These are phyloP conservation scores for Colletotrichum sp. DNA, from an alignment of 2,329 filamentous ascomycete genomes.

Conservation along the genomic window DNA sequence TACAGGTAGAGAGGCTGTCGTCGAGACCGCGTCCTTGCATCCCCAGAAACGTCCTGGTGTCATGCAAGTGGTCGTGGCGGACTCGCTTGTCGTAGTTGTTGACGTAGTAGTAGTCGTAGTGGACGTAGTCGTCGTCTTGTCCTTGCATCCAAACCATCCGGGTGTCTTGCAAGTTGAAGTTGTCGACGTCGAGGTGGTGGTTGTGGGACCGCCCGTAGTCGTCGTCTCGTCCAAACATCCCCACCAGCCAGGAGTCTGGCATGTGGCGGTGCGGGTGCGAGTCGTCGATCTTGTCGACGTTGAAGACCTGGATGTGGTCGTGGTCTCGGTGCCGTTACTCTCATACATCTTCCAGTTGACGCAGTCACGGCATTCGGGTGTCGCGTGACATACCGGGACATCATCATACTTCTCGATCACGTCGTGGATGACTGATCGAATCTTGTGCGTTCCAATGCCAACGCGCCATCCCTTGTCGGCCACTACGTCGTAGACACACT, in stretches of 20 bases:
- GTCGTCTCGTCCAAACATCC: slow-evolving; percentile 75
- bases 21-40: slow-evolving; percentile 48
- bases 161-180: slow-evolving; percentile 66
- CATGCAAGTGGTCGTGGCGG: slow-evolving; percentile 44
- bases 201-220: slow-evolving; percentile 42
- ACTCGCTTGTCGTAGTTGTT: slow-evolving; percentile 27
- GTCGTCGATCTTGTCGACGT: slow-evolving; percentile 62
- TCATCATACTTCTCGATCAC: slow-evolving; percentile 84
- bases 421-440: slow-evolving; percentile 85
- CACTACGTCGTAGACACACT: slow-evolving; percentile 93
- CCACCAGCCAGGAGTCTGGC: slow-evolving; percentile 93
- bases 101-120: slow-evolving; percentile 28
- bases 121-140: slow-evolving; percentile 43
- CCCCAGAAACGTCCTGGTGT: slow-evolving; percentile 64
- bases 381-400: slow-evolving; percentile 77
- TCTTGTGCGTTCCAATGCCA: slow-evolving; percentile 89
- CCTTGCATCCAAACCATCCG: slow-evolving; percentile 72
- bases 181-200: slow-evolving; percentile 49
- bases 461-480: slow-evolving; percentile 91
- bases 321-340: slow-evolving; percentile 84
- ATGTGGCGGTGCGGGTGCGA: slow-evolving; percentile 79
- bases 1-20: slow-evolving; percentile 18
- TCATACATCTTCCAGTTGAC: slow-evolving; percentile 94
- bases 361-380: slow-evolving; percentile 86
- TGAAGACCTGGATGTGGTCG: slow-evolving; percentile 63